Evolutionary conservation across 495 filamentous ascomycete species (phyloP).

Genomic region (Tuber brumale): DNA sequence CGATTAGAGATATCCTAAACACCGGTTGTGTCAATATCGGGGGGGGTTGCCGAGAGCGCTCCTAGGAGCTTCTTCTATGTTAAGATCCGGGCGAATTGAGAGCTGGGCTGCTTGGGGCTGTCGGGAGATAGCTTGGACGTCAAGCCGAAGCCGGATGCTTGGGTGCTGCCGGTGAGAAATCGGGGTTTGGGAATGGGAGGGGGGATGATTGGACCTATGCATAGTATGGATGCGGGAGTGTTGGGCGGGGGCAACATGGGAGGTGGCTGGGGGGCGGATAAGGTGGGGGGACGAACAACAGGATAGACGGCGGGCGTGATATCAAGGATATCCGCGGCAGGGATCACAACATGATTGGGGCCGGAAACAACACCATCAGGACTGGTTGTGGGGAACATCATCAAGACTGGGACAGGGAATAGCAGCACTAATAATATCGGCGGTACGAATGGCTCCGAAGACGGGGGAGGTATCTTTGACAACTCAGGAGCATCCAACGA

Average conservation of each 20-base stretch:
- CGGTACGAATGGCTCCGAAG: neutral
- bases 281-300: neutral
- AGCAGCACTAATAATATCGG: neutral
- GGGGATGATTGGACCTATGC: no score
- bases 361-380: neutral
- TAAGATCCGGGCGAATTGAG: neutral
- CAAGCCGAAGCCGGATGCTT: no score
- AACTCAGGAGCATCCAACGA: neutral
- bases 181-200: no score
- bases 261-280: neutral
- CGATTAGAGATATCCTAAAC: neutral
- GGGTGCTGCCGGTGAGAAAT: no score
- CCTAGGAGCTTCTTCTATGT: neutral
- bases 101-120: no score
- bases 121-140: no score
- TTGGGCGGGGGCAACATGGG: no score
- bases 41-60: neutral
- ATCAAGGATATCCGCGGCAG: neutral
- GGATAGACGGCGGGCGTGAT: neutral
- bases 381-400: neutral
- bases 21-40: neutral
- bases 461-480: neutral
- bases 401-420: neutral
- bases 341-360: neutral
- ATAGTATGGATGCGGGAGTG: no score